Base-by-base conservation (phyloP, 2,329 filamentous ascomycete species). In the Colletotrichum eremochloae region DNA sequence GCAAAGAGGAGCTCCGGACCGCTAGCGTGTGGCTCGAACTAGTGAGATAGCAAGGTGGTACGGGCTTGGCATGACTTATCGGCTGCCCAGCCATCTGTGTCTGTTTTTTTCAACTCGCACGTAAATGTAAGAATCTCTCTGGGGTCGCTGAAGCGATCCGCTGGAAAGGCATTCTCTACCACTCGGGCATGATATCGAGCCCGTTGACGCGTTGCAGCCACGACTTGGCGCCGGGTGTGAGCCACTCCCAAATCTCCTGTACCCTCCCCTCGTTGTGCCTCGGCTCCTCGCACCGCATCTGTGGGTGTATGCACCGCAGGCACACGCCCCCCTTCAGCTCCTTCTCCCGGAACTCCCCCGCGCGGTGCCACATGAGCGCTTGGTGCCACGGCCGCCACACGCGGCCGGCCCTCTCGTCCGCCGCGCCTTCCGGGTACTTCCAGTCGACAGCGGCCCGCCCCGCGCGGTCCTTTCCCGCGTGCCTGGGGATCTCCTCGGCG, bases 301-400 rank as follows among this genome's bases (percentile, higher is more conserved):
- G 68, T 24, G 52, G 46, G 44, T 71, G 68, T 6, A 62, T 12
- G 40, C 63, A 71, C 9, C n/a, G 38, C 63, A 71, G 44, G 2
- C 68, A 71, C 15, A 71, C 18, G 0, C 68, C 68, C 24, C 33
- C 50, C 24, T 7, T n/a, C 20, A 67, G 15, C 48, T n/a, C 44
- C 48, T 29, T 52, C 50, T 36, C 48, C 15, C 5, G 56, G 15
- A 50, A 67, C 9, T 57, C 40, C 33, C 33, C 38, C 11, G 55
- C 33, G 1, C 50, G 24, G 2, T 20, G 38, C 63, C 5, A 29
- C 56, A 67, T 52, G n/a, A 38, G 36, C 31, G 14, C 36, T 57
- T 71, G 62, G 9, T 71, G 50, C 31, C 42, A 65, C 33, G 68
- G 50, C 48, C 60, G 44, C 60, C 60, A 63, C 12, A 42, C 31